Percentiles rank a stretch among this genome's conserved stretches.
phyloP scores from a whole-genome alignment of 2,329 filamentous ascomycete species.

The Leptographium radiaticola region DNA sequence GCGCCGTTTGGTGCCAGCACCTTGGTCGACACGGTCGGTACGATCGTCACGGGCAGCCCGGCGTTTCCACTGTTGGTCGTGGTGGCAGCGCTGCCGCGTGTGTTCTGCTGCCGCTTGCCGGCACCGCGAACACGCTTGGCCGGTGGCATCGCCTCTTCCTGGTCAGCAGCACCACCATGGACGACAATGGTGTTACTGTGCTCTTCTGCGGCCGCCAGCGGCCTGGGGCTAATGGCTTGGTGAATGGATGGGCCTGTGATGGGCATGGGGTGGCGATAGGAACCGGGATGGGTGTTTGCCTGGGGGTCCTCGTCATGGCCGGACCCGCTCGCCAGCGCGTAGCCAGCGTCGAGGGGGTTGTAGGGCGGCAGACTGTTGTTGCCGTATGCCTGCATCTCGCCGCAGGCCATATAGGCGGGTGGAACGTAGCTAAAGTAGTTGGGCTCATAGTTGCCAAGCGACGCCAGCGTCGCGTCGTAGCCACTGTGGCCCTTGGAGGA shows the following conservation, averaged over 20 bases:
- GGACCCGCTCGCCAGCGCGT: slow-evolving; percentile 22
- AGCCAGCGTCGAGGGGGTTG: slow-evolving; percentile 13
- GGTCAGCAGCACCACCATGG: too few relatives aligned
- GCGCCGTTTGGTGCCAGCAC: not conserved
- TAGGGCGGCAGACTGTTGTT: not conserved
- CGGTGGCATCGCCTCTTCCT: too few relatives aligned
- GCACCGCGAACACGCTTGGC: too few relatives aligned
- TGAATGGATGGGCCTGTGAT: not conserved
- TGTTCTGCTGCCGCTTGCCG: too few relatives aligned
- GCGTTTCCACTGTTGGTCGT: too few relatives aligned
- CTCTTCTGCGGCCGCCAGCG: not conserved
- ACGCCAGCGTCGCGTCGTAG: too few relatives aligned
- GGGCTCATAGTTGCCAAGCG: not conserved
- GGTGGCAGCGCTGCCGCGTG: too few relatives aligned
- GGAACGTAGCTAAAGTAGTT: not conserved
- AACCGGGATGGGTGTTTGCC: too few relatives aligned
- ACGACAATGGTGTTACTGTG: too few relatives aligned
- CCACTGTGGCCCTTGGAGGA: too few relatives aligned
- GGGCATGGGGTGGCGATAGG: not conserved
- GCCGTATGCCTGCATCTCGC: not conserved
- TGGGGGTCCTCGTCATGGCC: slow-evolving; percentile 12
- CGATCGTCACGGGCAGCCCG: not conserved
- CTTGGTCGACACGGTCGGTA: not conserved
- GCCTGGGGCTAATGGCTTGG: not conserved
- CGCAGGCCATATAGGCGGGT: too few relatives aligned